Evolutionary conservation across 108 stramenopile species (phyloP), one percentile per base, ranked within the genome.

Genomic region (Cyclotella sp.): DNA sequence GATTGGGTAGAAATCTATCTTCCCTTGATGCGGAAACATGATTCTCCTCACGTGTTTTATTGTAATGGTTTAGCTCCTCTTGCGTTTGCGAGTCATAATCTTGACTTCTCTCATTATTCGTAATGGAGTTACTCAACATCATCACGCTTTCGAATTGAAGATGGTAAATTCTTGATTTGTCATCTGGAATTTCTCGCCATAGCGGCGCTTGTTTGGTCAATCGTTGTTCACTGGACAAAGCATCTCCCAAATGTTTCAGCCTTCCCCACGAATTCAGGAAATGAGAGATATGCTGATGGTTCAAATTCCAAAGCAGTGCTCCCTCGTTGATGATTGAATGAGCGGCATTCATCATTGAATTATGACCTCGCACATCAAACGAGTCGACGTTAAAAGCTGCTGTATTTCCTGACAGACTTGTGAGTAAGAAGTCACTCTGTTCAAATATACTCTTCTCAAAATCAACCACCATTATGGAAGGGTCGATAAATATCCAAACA

Each of bases 401-500:
- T 14, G 47, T 1, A 30, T 68, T 9, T 34, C 29, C 26, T 34
- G 67, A 3, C 15, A 68, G 29, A 68, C 51, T 30, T n/a, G 49
- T 39, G 15, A 68, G 42, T 24, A 68, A 34, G 29, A 42, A 51
- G 51, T 68, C 30, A 19, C 14, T 27, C 26, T 29, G 16, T 14
- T 68, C 67, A 68, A 68, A 68, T 15, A 68, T 39, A 7, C 30
- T 52, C 47, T 19, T 51, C 18, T 68, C 67, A 53, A 68, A 68
- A 42, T 68, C 34, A 21, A 68, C 67, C 3, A n/a, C 19, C 67
- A 68, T 68, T 18, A 43, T 52, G 8, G 67, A 49, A 51, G 67
- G 67, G 29, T 68, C 67, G 28, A 0, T 8, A 52, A 68, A 68
- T 52, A 68, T 52, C 67, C 67, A 68, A 68, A 53, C 67, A 11